Conservation (phyloP, 352 stramenopile species). For the Globisporangium solare region DNA sequence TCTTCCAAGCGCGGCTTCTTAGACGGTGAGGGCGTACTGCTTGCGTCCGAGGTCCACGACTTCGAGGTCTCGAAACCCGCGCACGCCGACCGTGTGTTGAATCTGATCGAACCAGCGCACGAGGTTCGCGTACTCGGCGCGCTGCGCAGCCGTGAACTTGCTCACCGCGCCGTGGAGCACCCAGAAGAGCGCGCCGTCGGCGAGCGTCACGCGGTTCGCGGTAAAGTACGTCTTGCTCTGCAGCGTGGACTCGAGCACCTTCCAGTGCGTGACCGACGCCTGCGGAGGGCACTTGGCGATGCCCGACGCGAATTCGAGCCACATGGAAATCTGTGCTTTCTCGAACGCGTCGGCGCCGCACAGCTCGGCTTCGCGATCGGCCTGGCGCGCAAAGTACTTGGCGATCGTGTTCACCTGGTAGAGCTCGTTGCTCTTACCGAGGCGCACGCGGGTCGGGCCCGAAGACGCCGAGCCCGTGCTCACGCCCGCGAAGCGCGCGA, state of each 20-base stretch:
- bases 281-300: slow-evolving; percentile 35
- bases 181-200: slow-evolving; percentile 77
- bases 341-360: slow-evolving; percentile 55
- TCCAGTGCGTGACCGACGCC: slow-evolving; percentile 45
- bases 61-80: slow-evolving; percentile 72
- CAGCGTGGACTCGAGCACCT: slow-evolving; percentile 55
- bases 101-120: slow-evolving; percentile 86
- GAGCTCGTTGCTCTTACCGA: slow-evolving; percentile 68
- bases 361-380: slow-evolving; percentile 70
- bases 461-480: slow-evolving; percentile 66
- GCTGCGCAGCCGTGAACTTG: slow-evolving; percentile 32
- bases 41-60: slow-evolving; percentile 46
- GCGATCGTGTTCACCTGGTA: slow-evolving; percentile 72
- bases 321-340: slow-evolving; percentile 72
- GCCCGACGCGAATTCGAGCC: slow-evolving; percentile 58
- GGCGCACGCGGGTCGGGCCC: slow-evolving; percentile 65
- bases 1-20: slow-evolving; percentile 25
- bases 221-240: slow-evolving; percentile 60
- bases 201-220: slow-evolving; percentile 68
- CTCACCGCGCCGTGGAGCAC: slow-evolving; percentile 37
- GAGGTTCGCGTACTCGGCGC: slow-evolving; percentile 47
- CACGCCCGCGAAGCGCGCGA: slow-evolving; percentile 77
- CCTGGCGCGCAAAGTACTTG: slow-evolving; percentile 68
- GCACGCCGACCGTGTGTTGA: slow-evolving; percentile 79
- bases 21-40: slow-evolving; percentile 60